Evolutionary conservation across 2,329 filamentous ascomycete species (phyloP).

Genomic region (Fusarium sp.): DNA sequence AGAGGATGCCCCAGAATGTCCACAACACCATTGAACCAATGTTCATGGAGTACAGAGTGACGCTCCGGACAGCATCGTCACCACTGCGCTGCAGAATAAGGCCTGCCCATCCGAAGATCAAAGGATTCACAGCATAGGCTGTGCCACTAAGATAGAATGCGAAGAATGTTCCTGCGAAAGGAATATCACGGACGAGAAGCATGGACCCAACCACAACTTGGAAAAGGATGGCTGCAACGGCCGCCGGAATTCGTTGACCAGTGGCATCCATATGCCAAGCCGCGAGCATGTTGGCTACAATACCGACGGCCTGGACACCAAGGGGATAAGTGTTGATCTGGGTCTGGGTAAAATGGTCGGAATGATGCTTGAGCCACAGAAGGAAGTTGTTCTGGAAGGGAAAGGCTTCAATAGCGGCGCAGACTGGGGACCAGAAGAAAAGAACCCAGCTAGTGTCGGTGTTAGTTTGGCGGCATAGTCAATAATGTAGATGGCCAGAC

Average conservation of each 20-base stretch:
- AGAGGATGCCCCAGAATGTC: constrained; percentile 58
- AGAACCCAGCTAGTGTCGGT: constrained; percentile 49
- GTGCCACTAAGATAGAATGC: constrained; percentile 42
- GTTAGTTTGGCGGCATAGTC: neutral
- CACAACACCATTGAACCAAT: constrained; percentile 54
- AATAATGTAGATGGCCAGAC: constrained; percentile 4
- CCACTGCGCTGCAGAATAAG: constrained; percentile 38
- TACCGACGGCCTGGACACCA: constrained; percentile 41
- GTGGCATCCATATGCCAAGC: constrained; percentile 40
- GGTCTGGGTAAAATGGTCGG: constrained; percentile 29
- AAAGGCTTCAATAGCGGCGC: constrained; percentile 35
- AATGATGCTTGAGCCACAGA: constrained; percentile 42
- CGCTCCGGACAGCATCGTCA: constrained; percentile 55
- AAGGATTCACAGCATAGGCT: constrained; percentile 42
- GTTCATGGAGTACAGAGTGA: constrained; percentile 57
- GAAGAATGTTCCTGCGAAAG: constrained; percentile 34
- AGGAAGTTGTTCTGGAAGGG: constrained; percentile 42
- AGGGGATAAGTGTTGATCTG: constrained; percentile 46
- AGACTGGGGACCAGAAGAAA: constrained; percentile 50
- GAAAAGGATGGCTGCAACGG: constrained; percentile 19
- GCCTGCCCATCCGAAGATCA: constrained; percentile 44
- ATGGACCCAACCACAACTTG: constrained; percentile 35
- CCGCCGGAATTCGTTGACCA: constrained; percentile 29
- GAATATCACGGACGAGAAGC: constrained; percentile 35
- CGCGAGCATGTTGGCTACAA: constrained; percentile 37